Conservation (phyloP, 495 filamentous ascomycete species). For the Penicillium parvum region DNA sequence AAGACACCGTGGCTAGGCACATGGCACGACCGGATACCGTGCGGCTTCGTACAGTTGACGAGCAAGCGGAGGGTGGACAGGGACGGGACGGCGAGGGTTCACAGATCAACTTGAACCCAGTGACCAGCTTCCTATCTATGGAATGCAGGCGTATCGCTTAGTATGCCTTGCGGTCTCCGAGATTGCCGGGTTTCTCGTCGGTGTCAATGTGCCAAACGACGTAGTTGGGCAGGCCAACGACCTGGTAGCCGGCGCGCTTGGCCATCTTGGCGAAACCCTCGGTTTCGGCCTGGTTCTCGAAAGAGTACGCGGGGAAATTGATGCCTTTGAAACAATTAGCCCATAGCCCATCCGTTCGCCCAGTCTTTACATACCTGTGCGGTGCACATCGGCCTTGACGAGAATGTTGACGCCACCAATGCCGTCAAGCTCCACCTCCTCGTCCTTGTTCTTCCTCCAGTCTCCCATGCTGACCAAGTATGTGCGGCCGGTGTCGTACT, state of each 20-base stretch:
- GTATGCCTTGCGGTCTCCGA: constrained; percentile 41
- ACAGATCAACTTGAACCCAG: constrained; percentile 23
- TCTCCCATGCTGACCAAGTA: constrained; percentile 87
- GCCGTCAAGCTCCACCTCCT: constrained; percentile 87
- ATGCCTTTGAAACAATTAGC: constrained; percentile 56
- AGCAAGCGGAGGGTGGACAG: constrained; percentile 17
- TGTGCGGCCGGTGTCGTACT: constrained; percentile 83
- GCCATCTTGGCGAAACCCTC: constrained; percentile 99
- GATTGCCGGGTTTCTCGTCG: constrained; percentile 90
- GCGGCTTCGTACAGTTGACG: constrained; percentile 6
- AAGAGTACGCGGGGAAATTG: constrained; percentile 95
- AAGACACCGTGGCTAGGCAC: constrained; percentile 7
- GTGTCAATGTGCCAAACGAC: constrained; percentile 99
- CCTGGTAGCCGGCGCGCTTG: constrained; percentile 90
- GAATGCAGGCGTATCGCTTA: constrained; percentile 18
- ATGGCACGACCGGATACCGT: background rate
- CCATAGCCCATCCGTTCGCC: background rate
- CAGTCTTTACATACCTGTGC: constrained; percentile 61
- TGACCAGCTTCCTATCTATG: constrained; percentile 8
- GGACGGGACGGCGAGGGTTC: constrained; percentile 10
- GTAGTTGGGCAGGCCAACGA: constrained; percentile 92
- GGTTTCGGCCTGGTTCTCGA: constrained; percentile 98
- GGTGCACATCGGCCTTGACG: constrained; percentile 95
- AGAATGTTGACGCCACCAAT: constrained; percentile 97
- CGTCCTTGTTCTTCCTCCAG: constrained; percentile 85